Conservation (phyloP, 2,329 filamentous ascomycete species). For the Catunica adiposa region DNA sequence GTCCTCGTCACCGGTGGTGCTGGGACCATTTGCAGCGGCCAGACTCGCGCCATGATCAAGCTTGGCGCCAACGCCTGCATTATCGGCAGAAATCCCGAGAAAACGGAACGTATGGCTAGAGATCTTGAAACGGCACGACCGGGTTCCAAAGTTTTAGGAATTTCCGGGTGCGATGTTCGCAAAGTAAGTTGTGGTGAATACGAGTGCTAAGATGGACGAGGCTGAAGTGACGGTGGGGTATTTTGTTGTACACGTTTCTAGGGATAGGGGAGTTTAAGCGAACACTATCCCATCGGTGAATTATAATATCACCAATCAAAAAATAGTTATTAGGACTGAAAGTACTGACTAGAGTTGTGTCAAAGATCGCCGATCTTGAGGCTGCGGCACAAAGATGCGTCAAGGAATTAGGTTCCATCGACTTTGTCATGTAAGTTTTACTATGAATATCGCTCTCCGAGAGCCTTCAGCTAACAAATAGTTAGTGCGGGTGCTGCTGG, state of each 20-base stretch:
- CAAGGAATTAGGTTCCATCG: slow-evolving; percentile 70
- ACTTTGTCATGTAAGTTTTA: slow-evolving; percentile 69
- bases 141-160: slow-evolving; percentile 72
- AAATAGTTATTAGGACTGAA: no score
- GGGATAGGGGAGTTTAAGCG: no score
- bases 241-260: no score
- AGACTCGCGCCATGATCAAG: slow-evolving; percentile 79
- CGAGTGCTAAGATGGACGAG: neutral
- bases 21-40: slow-evolving; percentile 83
- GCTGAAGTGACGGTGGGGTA: neutral
- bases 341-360: neutral
- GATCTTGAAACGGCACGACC: slow-evolving; percentile 66
- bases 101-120: slow-evolving; percentile 64
- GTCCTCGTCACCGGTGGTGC: slow-evolving; percentile 91
- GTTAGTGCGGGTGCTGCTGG: slow-evolving; percentile 81
- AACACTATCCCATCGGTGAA: no score
- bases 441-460: neutral
- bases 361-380: slow-evolving; percentile 44
- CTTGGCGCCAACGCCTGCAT: slow-evolving; percentile 91
- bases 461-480: slow-evolving; percentile 2
- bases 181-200: slow-evolving; percentile 32
- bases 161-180: slow-evolving; percentile 67
- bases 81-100: slow-evolving; percentile 73
- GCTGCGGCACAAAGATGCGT: slow-evolving; percentile 64
- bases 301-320: no score